A percentile compares a stretch with the other conserved stretches of the same genome.
Evolutionary conservation across 352 stramenopile species (phyloP).

Genomic region (Bremia lactucae): DNA sequence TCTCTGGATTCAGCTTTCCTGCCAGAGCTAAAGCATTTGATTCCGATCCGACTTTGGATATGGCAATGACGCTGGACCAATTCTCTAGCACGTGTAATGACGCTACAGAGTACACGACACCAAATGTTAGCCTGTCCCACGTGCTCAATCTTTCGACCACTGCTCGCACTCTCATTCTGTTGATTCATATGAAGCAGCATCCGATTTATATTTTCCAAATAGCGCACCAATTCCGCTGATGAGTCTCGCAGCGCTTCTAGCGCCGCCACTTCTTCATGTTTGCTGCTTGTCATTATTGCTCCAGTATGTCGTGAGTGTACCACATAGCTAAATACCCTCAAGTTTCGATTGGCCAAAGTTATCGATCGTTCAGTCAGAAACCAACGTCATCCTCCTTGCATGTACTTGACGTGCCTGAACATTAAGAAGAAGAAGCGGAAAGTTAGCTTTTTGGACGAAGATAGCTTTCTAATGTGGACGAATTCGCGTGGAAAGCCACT

Average conservation of each 20-base stretch:
- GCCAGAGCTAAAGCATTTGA: conserved; percentile 13
- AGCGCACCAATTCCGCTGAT: conserved; percentile 63
- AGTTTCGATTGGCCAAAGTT: conserved; percentile 10
- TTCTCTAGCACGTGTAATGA: conserved; percentile 73
- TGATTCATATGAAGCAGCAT: conserved; percentile 70
- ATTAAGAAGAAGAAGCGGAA: conserved; percentile 81
- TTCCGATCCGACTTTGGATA: conserved; percentile 39
- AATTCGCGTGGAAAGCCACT: conserved; percentile 23
- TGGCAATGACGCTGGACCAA: conserved; percentile 68
- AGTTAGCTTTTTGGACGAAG: conserved; percentile 48
- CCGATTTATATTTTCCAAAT: conserved; percentile 60
- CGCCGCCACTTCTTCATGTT: conserved; percentile 72
- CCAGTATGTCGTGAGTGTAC: neutral
- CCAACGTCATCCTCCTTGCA: conserved; percentile 11
- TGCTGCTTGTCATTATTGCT: conserved; percentile 23
- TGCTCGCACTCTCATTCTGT: conserved; percentile 64
- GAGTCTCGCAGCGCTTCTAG: conserved; percentile 70
- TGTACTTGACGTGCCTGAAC: conserved; percentile 28
- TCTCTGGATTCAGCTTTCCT: conserved; percentile 25
- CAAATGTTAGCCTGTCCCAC: neutral
- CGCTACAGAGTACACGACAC: conserved; percentile 19
- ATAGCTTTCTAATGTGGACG: conserved; percentile 37
- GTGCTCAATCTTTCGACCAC: neutral
- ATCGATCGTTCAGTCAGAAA: conserved; percentile 4
- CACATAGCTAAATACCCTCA: neutral